Conservation (phyloP, 495 filamentous ascomycete species). For the Aspergillus diversus region DNA sequence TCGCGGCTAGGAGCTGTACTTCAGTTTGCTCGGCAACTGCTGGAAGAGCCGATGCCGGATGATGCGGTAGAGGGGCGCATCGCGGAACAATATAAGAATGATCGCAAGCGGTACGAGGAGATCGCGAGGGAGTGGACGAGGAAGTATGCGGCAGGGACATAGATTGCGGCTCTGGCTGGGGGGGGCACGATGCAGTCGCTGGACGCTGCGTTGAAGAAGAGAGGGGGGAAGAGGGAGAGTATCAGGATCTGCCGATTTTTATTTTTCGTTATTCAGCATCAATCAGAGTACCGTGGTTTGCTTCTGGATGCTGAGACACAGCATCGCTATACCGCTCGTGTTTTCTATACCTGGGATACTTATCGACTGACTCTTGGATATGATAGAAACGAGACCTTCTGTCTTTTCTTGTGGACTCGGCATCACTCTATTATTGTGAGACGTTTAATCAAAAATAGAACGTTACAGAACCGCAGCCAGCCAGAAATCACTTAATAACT, state of each 20-base stretch:
- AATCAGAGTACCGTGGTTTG: neutral
- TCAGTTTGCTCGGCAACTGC: slow-evolving; percentile 73
- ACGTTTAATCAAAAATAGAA: neutral
- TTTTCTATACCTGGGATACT: too few relatives aligned
- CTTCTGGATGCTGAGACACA: too few relatives aligned
- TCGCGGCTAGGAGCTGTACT: slow-evolving; percentile 78
- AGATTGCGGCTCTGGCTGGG: neutral
- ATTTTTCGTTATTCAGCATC: neutral
- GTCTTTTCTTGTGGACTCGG: neutral
- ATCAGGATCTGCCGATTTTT: neutral
- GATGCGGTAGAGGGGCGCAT: slow-evolving; percentile 90
- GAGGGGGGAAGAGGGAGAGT: too few relatives aligned
- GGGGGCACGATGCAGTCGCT: slow-evolving; percentile 16
- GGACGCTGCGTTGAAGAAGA: slow-evolving; percentile 15
- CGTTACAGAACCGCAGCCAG: neutral
- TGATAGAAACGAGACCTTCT: neutral
- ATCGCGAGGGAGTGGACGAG: slow-evolving; percentile 79
- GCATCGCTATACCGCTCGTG: too few relatives aligned
- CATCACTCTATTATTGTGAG: neutral
- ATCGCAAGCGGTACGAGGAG: slow-evolving; percentile 78
- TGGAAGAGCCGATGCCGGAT: slow-evolving; percentile 88
- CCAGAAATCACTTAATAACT: too few relatives aligned
- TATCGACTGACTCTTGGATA: too few relatives aligned
- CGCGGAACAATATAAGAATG: slow-evolving; percentile 80
- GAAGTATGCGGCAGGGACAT: slow-evolving; percentile 61